Evolutionary conservation across 495 filamentous ascomycete species (phyloP), one percentile per base, ranked within the genome.

Genomic region (Glonium stellatum): DNA sequence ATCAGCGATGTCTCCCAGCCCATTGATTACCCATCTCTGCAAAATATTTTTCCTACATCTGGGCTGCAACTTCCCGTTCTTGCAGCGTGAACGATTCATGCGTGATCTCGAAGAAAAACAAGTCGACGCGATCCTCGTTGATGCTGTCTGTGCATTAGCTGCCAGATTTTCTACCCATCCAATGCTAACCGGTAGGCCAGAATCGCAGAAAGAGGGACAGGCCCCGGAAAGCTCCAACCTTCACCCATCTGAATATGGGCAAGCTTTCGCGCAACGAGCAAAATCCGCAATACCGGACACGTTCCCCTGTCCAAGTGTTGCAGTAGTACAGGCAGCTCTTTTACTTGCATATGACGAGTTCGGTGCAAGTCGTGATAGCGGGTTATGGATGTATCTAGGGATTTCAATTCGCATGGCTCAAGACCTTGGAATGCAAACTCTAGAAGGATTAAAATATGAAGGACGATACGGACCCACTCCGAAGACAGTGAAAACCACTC

Each of bases 351-450:
- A 95, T 70, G 87, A 91, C 61, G 85, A 88, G 44, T 95, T 95
- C 60, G 89, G 89, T 12, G 85, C 86, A 21, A 89, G 89, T 64
- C 86, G 87, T 61, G 89, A 92, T 67, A 92, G 89, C 70, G 88
- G 88, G 1, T 74, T 95, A 18, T 95, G 89, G 89, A 92, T 92
- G 88, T 92, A 91, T 63, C 74, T 92, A 15, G 89, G 89, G 0
- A 84, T 89, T 58, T 84, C 88, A 0, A 92, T 95, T 63, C 81
- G 89, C 25, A 90, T 95, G 87, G 87, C 87, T 0, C 82, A 91
- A 56, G 89, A 95, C 69, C 77, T 95, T 4, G 89, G 89, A 2
- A 77, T 95, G 64, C 87, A 89, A 61, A 92, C 89, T 51, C 72
- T 84, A 31, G 86, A 88, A 60, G 89, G 89, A 0, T 78, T 87